Percentiles rank a stretch among this genome's conserved stretches.
phyloP scores from a whole-genome alignment of 2,329 filamentous ascomycete genomes.

The Apiospora hydei region DNA sequence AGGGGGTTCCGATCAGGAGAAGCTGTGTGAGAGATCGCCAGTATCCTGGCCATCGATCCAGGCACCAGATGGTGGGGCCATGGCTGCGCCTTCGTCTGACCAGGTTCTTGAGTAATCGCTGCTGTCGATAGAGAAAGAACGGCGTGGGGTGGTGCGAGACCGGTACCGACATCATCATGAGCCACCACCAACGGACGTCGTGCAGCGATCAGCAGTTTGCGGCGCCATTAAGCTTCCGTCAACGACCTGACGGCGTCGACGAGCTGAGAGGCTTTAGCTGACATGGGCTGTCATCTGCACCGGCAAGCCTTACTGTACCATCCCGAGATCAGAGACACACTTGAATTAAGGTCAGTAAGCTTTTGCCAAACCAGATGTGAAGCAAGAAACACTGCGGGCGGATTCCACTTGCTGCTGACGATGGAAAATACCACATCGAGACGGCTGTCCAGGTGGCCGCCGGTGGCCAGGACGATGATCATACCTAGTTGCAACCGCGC shows the following conservation, averaged over 20 bases:
- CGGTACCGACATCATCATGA: not conserved
- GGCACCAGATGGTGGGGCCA: conserved; percentile 7
- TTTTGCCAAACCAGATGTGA: not conserved
- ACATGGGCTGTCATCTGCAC: conserved; percentile 2
- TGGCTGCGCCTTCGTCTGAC: conserved; percentile 16
- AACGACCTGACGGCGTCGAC: not conserved
- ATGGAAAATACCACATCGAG: not conserved
- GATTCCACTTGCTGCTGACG: not conserved
- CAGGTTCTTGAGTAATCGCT: conserved; percentile 6
- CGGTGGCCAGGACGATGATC: conserved; percentile 9
- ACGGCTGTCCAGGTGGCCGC: not conserved
- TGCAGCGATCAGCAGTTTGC: conserved; percentile 5
- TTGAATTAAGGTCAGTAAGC: conserved; percentile 9
- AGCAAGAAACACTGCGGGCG: conserved; percentile 10
- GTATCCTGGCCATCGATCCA: conserved; percentile 6
- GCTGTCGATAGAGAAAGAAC: conserved; percentile 1
- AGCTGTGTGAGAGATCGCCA: conserved; percentile 14
- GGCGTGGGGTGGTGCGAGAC: conserved; percentile 10
- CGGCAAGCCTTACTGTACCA: not conserved
- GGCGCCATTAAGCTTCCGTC: conserved; percentile 8
- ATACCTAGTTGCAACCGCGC: conserved; percentile 10
- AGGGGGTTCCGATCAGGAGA: conserved; percentile 18
- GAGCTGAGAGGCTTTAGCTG: not conserved
- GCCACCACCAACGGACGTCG: not conserved
- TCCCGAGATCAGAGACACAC: not conserved